Percentiles rank a stretch among this genome's conserved stretches.
Conservation (phyloP, 2,329 filamentous ascomycete species). For the Exophiala spinifera region DNA sequence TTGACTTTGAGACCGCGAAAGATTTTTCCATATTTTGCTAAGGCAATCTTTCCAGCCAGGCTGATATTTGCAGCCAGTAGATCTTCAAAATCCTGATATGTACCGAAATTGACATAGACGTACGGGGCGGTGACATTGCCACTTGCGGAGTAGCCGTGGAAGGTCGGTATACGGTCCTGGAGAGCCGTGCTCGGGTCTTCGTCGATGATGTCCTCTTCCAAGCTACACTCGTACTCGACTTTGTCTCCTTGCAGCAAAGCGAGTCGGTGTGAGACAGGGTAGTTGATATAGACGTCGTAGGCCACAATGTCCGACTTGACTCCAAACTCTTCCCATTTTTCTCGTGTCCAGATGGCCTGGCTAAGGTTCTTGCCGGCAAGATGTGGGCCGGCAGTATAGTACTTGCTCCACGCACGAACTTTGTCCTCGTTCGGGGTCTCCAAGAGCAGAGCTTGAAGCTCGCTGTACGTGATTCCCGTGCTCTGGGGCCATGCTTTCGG, state of each 20-base stretch:
- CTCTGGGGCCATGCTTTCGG: slow-evolving; percentile 43
- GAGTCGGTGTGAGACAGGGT: slow-evolving; percentile 68
- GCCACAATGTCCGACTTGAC: slow-evolving; percentile 58
- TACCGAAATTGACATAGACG: slow-evolving; percentile 90
- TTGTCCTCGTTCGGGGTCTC: slow-evolving; percentile 54
- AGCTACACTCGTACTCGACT: slow-evolving; percentile 71
- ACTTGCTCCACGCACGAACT: slow-evolving; percentile 69
- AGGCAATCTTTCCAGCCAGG: slow-evolving; percentile 78
- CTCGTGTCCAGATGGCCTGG: slow-evolving; percentile 72
- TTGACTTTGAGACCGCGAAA: slow-evolving; percentile 93
- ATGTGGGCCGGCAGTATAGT: slow-evolving; percentile 74
- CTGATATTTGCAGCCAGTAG: slow-evolving; percentile 70
- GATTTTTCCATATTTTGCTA: slow-evolving; percentile 79
- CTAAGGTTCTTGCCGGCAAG: slow-evolving; percentile 74
- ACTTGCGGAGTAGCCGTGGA: slow-evolving; percentile 90
- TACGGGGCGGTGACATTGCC: slow-evolving; percentile 87
- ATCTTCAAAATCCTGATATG: slow-evolving; percentile 80
- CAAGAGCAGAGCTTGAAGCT: slow-evolving; percentile 54
- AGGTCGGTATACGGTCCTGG: slow-evolving; percentile 73
- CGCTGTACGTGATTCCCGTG: slow-evolving; percentile 50
- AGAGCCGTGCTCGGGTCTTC: slow-evolving; percentile 77
- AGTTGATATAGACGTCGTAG: slow-evolving; percentile 77
- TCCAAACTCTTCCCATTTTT: slow-evolving; percentile 71
- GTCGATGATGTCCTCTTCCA: slow-evolving; percentile 79
- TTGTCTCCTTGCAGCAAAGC: slow-evolving; percentile 59